Evolutionary conservation across 192 early-diverging fungal genomes (phyloP).

Genomic region (Linnemannia exigua): DNA sequence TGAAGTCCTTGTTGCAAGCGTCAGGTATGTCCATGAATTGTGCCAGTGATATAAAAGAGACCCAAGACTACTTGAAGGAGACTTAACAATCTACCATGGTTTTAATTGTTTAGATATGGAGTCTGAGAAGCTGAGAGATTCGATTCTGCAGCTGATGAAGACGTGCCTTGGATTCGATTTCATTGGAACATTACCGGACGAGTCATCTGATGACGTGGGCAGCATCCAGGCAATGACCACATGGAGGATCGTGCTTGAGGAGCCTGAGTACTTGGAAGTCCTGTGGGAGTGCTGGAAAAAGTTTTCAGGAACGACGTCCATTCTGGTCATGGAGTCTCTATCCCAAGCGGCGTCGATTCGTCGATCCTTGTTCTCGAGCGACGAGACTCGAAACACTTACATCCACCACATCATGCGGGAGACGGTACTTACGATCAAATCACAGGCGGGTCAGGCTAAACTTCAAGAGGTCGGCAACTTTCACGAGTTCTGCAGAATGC

Average conservation of each 20-base stretch:
- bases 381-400: conserved; percentile 76
- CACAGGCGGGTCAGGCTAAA: conserved; percentile 62
- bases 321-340: conserved; percentile 84
- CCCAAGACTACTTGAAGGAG: too few relatives aligned
- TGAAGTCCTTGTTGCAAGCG: conserved; percentile 17
- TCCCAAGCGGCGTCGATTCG: conserved; percentile 85
- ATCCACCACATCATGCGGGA: conserved; percentile 80
- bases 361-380: conserved; percentile 87
- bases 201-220: conserved; percentile 44
- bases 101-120: conserved; percentile 19
- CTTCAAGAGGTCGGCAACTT: conserved; percentile 84
- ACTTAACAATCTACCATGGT: background rate
- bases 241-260: conserved; percentile 84
- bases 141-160: conserved; percentile 38
- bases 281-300: conserved; percentile 67
- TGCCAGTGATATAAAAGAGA: background rate
- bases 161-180: conserved; percentile 50
- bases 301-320: conserved; percentile 51
- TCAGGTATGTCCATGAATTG: conserved; percentile 20
- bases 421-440: conserved; percentile 74
- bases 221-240: conserved; percentile 80
- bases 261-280: conserved; percentile 76
- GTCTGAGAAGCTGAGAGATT: conserved; percentile 38
- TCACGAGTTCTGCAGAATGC: conserved; percentile 88
- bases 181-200: conserved; percentile 47